Conservation (phyloP, 257 asterid species). For the Henckelia pumila region DNA sequence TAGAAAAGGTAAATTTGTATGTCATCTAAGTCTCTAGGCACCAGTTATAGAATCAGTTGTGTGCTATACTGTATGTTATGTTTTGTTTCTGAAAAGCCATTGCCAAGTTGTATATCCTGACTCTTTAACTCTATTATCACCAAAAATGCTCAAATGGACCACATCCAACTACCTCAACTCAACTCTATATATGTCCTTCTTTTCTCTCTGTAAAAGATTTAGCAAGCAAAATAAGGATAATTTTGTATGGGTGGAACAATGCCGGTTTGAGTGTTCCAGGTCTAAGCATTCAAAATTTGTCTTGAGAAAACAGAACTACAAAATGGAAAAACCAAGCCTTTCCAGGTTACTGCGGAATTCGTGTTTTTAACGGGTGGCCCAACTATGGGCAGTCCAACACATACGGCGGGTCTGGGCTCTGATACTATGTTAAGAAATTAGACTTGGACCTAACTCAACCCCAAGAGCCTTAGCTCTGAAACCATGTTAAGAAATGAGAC, state of each 20-base stretch:
- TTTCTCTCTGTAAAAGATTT: not conserved
- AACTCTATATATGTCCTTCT: not conserved
- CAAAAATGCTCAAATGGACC: not conserved
- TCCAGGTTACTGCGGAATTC: not conserved
- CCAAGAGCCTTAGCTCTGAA: too few species aligned
- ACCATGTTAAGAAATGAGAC: too few species aligned
- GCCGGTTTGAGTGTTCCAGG: conserved; percentile 10
- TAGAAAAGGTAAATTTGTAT: not conserved
- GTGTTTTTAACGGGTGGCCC: too few species aligned
- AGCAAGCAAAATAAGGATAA: not conserved
- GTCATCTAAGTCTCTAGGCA: not conserved
- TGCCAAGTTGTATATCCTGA: conserved; percentile 1
- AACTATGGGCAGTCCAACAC: too few species aligned
- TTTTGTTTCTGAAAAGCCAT: not conserved
- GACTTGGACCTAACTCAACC: too few species aligned
- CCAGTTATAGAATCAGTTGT: not conserved
- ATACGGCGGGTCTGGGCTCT: too few species aligned
- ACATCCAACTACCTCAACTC: conserved; percentile 1
- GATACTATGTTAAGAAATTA: too few species aligned
- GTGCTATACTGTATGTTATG: not conserved
- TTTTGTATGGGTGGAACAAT: not conserved
- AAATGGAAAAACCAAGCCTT: not conserved
- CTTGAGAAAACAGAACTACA: not conserved
- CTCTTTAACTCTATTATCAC: not conserved
- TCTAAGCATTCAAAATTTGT: not conserved